Percentiles rank a stretch among this genome's conserved stretches.
Conservation (phyloP, 352 stramenopile species). For the Phytophthora macrochlamydospora region DNA sequence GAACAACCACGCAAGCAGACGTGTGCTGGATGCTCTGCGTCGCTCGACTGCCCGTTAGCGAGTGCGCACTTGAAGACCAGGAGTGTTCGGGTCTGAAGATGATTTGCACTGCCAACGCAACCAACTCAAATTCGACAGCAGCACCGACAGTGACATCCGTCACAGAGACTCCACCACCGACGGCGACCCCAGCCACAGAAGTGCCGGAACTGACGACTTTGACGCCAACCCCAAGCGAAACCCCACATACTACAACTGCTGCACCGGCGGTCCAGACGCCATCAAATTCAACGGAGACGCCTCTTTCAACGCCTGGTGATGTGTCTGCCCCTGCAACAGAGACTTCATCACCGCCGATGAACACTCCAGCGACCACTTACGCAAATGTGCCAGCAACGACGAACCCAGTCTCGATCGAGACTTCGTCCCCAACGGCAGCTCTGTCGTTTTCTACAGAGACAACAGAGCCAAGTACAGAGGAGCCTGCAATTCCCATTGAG, state of each 20-base stretch:
- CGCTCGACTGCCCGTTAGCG: conserved; percentile 15
- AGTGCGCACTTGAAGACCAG: conserved; percentile 42
- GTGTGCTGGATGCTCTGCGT: conserved; percentile 73
- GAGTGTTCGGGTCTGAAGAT: conserved; percentile 42
- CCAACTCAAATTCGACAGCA: conserved; percentile 11
- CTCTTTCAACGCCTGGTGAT: neutral
- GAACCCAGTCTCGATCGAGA: neutral
- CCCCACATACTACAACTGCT: neutral
- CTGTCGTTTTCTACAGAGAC: neutral
- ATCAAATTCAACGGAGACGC: neutral
- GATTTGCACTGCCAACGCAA: conserved; percentile 26
- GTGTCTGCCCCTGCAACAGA: neutral
- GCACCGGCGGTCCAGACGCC: neutral
- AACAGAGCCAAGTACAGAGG: conserved; percentile 6
- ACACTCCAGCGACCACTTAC: neutral
- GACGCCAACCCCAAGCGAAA: neutral
- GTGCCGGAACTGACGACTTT: neutral
- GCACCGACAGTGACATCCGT: conserved; percentile 5
- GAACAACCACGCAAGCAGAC: conserved; percentile 31
- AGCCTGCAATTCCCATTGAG: conserved; percentile 13
- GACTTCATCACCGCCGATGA: neutral
- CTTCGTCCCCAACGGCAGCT: neutral
- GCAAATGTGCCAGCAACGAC: neutral
- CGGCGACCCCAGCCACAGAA: neutral
- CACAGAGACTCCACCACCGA: conserved; percentile 3